Evolutionary conservation across 352 stramenopile species (phyloP), one percentile per base, ranked within the genome.

Genomic region (Pythium periplocum): DNA sequence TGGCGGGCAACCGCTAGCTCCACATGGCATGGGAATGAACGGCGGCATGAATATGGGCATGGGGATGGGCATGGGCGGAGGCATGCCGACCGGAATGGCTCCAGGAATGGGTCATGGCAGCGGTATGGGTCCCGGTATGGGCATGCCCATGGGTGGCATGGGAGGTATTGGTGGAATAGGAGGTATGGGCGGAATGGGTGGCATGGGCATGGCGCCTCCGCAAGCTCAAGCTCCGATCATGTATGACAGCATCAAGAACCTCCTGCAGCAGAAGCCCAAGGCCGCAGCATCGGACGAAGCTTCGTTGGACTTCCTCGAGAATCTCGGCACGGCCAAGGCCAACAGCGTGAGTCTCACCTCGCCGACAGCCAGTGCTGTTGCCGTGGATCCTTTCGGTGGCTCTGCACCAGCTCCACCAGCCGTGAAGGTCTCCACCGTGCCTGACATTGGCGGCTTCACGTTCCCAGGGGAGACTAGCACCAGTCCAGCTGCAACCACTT

Each of bases 201-300:
- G 12, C 42, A 51, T 66, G 44, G 49, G 45, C 1, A 33, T 33
- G 12, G 44, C 12, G 30, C 30, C 12, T 48, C 35, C 30, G 30
- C 9, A 49, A 57, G 2, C 44, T 59, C 36, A n/a, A 41, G 62
- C 67, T 26, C 73, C 71, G 2, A 66, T 87, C 51, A 87, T 90
- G 73, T 90, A 90, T 66, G 79, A 90, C 63, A 90, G 82, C 60
- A 90, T 88, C 69, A 86, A 87, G 72, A 87, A 90, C 57, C 60
- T 90, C 10, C 64, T 90, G 1, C 70, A 87, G 64, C 78, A 90
- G 47, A 90, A 88, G 54, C 73, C 80, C 36, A 79, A 77, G 53
- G 44, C 61, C 2, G 44, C 63, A 30, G 48, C 63, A 12, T 63
- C 71, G 5, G 74, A 80, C 43, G 77, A 86, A 56, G 51, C 73